phyloP scores from a whole-genome alignment of 129 eudicot species.

The Heracleum sosnowskyi region DNA sequence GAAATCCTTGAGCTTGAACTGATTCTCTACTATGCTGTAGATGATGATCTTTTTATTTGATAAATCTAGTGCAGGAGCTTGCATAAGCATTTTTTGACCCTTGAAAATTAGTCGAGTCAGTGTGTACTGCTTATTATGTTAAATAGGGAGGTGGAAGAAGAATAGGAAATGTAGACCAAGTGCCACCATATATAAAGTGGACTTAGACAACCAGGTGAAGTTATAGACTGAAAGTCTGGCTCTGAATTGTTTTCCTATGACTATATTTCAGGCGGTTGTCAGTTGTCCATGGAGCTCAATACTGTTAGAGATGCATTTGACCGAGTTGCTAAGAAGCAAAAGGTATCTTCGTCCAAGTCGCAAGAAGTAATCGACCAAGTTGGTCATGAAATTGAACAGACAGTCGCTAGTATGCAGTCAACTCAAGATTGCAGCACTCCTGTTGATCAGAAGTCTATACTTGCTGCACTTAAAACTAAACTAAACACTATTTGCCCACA shows the following conservation, averaged over 20 bases:
- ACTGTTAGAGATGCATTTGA: constrained; percentile 29
- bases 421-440: constrained; percentile 9
- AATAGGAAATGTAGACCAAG: not conserved
- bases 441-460: constrained; percentile 26
- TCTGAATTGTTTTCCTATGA: not conserved
- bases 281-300: constrained; percentile 24
- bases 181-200: not conserved
- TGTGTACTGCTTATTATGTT: not conserved
- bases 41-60: not conserved
- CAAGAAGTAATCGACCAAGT: constrained; percentile 21
- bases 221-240: not conserved
- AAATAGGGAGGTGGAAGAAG: not conserved
- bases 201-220: not conserved
- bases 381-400: constrained; percentile 24
- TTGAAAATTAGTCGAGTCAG: not conserved
- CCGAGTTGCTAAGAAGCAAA: constrained; percentile 32
- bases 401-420: constrained; percentile 22
- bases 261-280: constrained; percentile 17
- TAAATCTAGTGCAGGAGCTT: not conserved
- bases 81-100: not conserved
- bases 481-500: constrained; percentile 12
- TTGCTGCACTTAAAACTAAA: constrained; percentile 22
- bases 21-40: not conserved
- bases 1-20: not conserved
- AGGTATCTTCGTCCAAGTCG: constrained; percentile 19